A percentile compares a stretch with the other conserved stretches of the same genome.
These are phyloP conservation scores for Cyclotella atomus DNA, from an alignment of 108 stramenopile genomes.

Conservation along the genomic window DNA sequence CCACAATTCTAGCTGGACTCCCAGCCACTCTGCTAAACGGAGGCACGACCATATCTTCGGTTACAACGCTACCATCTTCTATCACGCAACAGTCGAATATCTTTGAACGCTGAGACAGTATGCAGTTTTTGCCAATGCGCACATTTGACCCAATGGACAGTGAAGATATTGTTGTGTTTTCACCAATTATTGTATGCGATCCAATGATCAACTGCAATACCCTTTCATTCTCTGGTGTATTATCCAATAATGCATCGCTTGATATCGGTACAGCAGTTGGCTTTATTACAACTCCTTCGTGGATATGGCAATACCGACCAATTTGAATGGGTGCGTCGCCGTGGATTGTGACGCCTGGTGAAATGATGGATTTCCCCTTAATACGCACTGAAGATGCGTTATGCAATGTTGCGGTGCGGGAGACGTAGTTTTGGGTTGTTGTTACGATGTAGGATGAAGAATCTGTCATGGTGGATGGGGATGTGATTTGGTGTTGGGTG, in stretches of 20 bases:
- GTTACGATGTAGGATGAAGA: constrained; percentile 32
- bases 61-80: constrained; percentile 40
- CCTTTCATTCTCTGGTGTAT: constrained; percentile 17
- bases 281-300: constrained; percentile 28
- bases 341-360: constrained; percentile 22
- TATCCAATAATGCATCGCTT: constrained; percentile 26
- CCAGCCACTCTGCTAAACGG: constrained; percentile 60
- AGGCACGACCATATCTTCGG: constrained; percentile 49
- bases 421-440: constrained; percentile 48
- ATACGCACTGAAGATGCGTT: constrained; percentile 28
- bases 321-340: constrained; percentile 47
- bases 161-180: constrained; percentile 19
- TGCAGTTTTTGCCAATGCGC: constrained; percentile 38
- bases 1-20: constrained; percentile 52
- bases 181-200: constrained; percentile 48
- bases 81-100: constrained; percentile 51
- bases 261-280: constrained; percentile 32
- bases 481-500: too few species aligned
- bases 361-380: constrained; percentile 44
- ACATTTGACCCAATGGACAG: constrained; percentile 50
- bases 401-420: constrained; percentile 35
- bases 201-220: constrained; percentile 41
- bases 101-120: constrained; percentile 33
- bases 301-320: constrained; percentile 42
- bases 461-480: background rate